phyloP scores from a whole-genome alignment of 495 filamentous ascomycete genomes.

The Tuber calosporum region DNA sequence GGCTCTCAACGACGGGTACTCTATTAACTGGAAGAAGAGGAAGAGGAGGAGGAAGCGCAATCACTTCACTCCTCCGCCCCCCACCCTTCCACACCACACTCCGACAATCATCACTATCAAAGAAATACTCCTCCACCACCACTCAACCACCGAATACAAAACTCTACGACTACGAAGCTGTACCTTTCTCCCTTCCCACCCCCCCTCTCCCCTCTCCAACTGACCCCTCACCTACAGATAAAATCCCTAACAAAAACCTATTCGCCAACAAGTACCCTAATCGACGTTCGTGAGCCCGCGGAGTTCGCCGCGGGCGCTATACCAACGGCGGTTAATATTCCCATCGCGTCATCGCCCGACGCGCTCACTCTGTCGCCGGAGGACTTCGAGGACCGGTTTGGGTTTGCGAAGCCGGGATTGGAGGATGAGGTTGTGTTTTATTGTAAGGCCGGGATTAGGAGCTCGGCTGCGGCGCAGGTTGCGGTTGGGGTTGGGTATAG shows the following conservation, averaged over 20 bases:
- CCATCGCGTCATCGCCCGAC: slow-evolving; percentile 67
- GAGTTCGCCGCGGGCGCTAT: slow-evolving; percentile 72
- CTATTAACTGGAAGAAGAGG: background rate
- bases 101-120: background rate
- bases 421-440: slow-evolving; percentile 70
- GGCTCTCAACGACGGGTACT: background rate
- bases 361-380: slow-evolving; percentile 62
- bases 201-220: background rate
- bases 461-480: slow-evolving; percentile 68
- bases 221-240: slow-evolving; percentile 29
- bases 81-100: background rate
- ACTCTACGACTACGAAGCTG: slow-evolving; percentile 23
- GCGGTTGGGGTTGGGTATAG: slow-evolving; percentile 69
- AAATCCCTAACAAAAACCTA: slow-evolving; percentile 36
- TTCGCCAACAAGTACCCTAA: slow-evolving; percentile 42
- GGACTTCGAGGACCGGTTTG: slow-evolving; percentile 71
- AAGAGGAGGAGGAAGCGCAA: background rate
- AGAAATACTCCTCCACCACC: slow-evolving; percentile 5
- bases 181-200: background rate
- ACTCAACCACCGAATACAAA: background rate
- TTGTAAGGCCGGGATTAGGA: slow-evolving; percentile 84
- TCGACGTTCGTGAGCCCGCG: slow-evolving; percentile 77
- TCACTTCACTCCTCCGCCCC: background rate
- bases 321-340: slow-evolving; percentile 71
- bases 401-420: slow-evolving; percentile 55